Evolutionary conservation across 2,329 filamentous ascomycete species (phyloP).

Genomic region (Penicillium sp.): DNA sequence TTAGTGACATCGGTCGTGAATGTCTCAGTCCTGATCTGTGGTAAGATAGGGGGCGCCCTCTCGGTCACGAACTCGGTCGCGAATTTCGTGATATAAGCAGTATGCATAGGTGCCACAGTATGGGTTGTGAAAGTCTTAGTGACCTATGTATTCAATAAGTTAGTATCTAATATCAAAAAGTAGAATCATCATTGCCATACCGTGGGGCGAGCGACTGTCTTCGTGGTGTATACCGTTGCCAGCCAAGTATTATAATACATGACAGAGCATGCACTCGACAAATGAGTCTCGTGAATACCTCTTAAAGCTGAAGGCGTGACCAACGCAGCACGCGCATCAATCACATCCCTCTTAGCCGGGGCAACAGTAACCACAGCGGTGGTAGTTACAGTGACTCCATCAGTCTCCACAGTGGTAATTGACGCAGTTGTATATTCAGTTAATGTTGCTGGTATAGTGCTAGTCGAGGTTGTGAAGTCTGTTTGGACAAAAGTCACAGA

Average conservation of each 20-base stretch:
- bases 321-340: background rate
- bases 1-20: background rate
- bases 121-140: background rate
- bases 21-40: background rate
- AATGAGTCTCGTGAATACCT: background rate
- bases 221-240: background rate
- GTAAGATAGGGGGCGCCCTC: background rate
- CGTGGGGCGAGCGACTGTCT: background rate
- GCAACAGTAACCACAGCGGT: background rate
- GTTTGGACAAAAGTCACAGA: background rate
- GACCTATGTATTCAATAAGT: background rate
- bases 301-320: background rate
- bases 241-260: background rate
- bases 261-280: slow-evolving; percentile 1
- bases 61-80: background rate
- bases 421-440: slow-evolving; percentile 1
- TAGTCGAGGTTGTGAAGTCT: slow-evolving; percentile 1
- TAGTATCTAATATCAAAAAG: background rate
- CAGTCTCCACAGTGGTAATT: background rate
- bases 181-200: background rate
- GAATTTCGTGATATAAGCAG: background rate
- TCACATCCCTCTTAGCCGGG: background rate
- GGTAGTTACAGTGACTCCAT: background rate
- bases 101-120: background rate
- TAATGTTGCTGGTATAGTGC: background rate